These are phyloP conservation scores for Chrysopogon serrulatus DNA, from an alignment of 176 grass and related monocot genomes.

Conservation along the genomic window DNA sequence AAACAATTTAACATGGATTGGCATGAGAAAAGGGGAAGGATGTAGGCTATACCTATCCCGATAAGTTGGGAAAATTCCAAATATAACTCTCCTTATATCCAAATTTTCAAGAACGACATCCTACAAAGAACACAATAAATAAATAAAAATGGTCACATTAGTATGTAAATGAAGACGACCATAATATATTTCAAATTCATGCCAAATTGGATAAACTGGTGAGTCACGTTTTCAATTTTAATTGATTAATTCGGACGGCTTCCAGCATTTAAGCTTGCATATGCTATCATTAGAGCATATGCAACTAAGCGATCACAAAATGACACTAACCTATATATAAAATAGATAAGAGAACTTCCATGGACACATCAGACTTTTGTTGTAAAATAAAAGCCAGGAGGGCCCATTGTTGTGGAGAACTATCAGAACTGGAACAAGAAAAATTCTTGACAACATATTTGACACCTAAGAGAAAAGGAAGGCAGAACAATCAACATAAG, in stretches of 20 bases:
- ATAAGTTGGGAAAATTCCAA: slow-evolving; percentile 95
- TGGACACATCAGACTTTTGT: background rate
- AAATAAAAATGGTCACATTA: background rate
- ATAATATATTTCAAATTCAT: background rate
- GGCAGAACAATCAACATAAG: background rate
- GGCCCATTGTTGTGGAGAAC: background rate
- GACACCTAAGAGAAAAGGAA: background rate
- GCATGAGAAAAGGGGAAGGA: background rate
- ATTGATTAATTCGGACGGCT: background rate
- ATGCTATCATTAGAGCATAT: slow-evolving; percentile 16
- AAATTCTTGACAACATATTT: background rate
- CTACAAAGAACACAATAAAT: slow-evolving; percentile 40
- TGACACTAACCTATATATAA: background rate
- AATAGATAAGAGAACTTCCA: slow-evolving; percentile 6
- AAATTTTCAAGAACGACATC: slow-evolving; percentile 57
- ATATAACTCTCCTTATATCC: slow-evolving; percentile 92
- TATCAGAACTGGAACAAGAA: background rate
- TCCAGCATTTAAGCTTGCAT: background rate
- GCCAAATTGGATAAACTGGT: background rate
- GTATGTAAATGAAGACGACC: background rate
- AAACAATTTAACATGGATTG: background rate
- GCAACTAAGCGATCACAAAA: background rate
- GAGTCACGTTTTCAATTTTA: background rate
- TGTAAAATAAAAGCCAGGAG: background rate
- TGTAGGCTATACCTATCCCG: slow-evolving; percentile 53